Base-by-base conservation (phyloP, 2,329 filamentous ascomycete species). In the Dothiorella sarmentorum region DNA sequence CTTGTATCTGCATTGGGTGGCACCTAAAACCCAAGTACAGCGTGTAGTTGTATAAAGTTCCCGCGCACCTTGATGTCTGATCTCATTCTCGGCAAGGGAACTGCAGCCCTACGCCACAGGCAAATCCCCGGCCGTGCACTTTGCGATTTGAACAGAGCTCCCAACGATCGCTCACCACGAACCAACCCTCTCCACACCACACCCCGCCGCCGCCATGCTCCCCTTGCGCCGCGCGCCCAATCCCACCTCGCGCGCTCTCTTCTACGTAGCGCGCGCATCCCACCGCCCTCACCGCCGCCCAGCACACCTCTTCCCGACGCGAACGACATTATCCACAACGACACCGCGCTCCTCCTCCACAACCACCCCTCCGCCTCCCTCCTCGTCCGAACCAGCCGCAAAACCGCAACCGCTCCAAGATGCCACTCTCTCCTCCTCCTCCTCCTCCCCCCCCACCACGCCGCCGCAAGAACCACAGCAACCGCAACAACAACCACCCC, bases 291-390 rank as follows among this genome's bases (percentile, higher is more conserved):
- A 2, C 20, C 26, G 15, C 13, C 52, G 20, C 47, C 17, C 13
- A 15, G 17, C 33, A 9, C 31, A 4, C n/a, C 15, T 27, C 45
- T 7, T 18, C 44, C 22, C 27, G 11, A 17, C 27, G 18, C 44
- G 24, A 9, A 29, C 24, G 24, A 18, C 24, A 10, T n/a, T n/a
- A n/a, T 2, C 33, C 15, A 1, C 49, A 15, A 3, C 51, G 31
- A 20, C 33, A 31, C 52, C 35, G 3, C 52, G 27, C 52, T 44
- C 33, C 52, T 56, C 40, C 11, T 55, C 51, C 51, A 55, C 45
- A 18, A 24, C 47, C 47, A 11, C 47, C 3, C 27, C 29, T 0
- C 7, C 47, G 5, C 3, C 47, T n/a, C n/a, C n/a, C 11, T 17
- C 22, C 17, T 13, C 22, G 6, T 6, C 43, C 24, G 24, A 44